Evolutionary conservation across 192 early-diverging fungal species (phyloP).

Genomic region (Tieghemiomyces parasiticus): DNA sequence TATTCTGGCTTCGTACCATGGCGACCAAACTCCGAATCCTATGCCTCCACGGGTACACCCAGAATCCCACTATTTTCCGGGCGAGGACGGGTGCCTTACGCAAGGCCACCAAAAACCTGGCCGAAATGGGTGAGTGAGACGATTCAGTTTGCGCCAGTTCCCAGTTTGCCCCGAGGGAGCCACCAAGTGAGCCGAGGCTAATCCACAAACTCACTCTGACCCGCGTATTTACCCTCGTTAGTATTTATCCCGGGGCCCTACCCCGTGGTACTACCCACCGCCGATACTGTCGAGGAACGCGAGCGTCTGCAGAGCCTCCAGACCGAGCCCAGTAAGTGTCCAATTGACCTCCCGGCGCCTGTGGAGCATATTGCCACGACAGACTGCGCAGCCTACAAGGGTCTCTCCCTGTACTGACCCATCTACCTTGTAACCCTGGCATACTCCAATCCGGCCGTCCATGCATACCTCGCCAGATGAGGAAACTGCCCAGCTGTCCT

Average conservation of each 20-base stretch:
- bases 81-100: constrained; percentile 24
- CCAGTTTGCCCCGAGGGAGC: too few species aligned
- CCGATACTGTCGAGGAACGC: background rate
- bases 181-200: background rate
- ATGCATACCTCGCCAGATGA: background rate
- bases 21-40: constrained; percentile 17
- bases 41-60: constrained; percentile 30
- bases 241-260: background rate
- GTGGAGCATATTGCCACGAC: background rate
- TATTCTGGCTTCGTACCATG: background rate
- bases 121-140: constrained; percentile 10
- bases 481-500: background rate
- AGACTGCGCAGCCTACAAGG: background rate
- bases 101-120: constrained; percentile 11
- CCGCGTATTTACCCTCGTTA: background rate
- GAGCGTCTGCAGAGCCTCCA: background rate
- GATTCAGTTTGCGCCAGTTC: background rate
- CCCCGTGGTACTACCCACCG: background rate
- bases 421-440: background rate
- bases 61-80: constrained; percentile 23
- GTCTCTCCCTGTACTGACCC: background rate
- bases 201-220: background rate
- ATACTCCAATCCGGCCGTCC: background rate
- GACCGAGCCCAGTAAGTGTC: background rate
- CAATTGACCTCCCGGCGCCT: background rate